A percentile compares a stretch with the other conserved stretches of the same genome.
Conservation (phyloP, 1,284 basidiomycete genomes). For the Meira miltonrushii region DNA sequence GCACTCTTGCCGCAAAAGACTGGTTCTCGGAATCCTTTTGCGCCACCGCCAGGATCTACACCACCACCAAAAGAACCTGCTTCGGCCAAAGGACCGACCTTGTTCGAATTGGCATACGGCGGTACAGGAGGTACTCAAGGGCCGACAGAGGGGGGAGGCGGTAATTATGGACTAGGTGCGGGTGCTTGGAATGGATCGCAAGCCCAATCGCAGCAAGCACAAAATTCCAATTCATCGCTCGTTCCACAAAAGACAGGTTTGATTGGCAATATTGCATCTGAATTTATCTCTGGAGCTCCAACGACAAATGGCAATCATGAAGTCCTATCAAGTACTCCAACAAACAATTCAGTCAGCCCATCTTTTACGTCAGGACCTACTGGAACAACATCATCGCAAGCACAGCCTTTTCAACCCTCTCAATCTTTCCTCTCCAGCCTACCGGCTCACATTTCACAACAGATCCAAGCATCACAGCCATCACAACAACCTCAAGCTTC, state of each 20-base stretch:
- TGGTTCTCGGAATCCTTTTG: constrained; percentile 91
- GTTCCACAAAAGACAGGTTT: constrained; percentile 49
- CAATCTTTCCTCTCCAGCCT: too few relatives aligned
- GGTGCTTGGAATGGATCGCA: constrained; percentile 33
- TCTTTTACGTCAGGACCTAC: too few relatives aligned
- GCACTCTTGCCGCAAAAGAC: constrained; percentile 79
- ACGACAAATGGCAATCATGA: constrained; percentile 9
- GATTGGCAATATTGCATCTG: constrained; percentile 52
- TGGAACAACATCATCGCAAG: constrained; percentile 13
- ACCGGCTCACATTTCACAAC: too few relatives aligned
- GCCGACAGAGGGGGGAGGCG: constrained; percentile 20
- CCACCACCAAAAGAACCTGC: constrained; percentile 58
- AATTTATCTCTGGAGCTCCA: constrained; percentile 39
- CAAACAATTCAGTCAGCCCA: too few relatives aligned
- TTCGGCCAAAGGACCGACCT: constrained; percentile 68
- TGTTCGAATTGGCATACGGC: constrained; percentile 72
- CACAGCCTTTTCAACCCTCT: neutral
- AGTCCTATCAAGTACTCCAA: too few relatives aligned
- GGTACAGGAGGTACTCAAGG: constrained; percentile 11
- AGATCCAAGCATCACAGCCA: too few relatives aligned
- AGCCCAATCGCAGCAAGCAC: constrained; percentile 12
- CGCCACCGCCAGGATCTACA: constrained; percentile 60
- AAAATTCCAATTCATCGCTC: constrained; percentile 17
- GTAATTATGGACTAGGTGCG: constrained; percentile 35
- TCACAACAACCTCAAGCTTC: too few relatives aligned